Evolutionary conservation across 345 rosid genomes (phyloP).

Genomic region (Aegle marmelos): DNA sequence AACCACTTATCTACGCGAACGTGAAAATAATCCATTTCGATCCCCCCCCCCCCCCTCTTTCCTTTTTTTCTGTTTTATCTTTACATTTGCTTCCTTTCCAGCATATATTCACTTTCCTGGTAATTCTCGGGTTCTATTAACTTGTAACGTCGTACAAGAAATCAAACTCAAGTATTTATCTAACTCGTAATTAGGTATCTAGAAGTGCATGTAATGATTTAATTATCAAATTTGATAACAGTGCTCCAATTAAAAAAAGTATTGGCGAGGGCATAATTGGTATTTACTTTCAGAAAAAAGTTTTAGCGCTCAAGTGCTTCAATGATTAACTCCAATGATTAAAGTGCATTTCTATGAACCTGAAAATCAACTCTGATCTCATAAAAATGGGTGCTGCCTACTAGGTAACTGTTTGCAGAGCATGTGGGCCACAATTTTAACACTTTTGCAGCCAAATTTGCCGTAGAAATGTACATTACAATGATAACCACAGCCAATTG

Average conservation of each 20-base stretch:
- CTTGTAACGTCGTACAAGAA: neutral
- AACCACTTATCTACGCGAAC: neutral
- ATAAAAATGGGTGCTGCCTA: neutral
- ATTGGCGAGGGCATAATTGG: neutral
- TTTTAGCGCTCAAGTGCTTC: neutral
- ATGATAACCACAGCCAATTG: neutral
- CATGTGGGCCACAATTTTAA: neutral
- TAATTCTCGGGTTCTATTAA: too few species aligned
- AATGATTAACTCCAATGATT: neutral
- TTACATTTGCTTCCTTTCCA: neutral
- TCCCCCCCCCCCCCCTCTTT: too few species aligned
- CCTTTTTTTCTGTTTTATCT: too few species aligned
- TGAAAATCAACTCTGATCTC: neutral
- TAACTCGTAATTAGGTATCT: neutral
- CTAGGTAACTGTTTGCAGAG: neutral
- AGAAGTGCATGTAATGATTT: neutral
- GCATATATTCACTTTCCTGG: neutral
- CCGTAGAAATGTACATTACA: neutral
- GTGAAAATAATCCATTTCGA: neutral
- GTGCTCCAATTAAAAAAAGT: neutral
- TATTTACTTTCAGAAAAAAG: too few species aligned
- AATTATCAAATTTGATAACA: neutral
- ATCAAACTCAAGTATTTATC: neutral
- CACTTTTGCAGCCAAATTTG: neutral
- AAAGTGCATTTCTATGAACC: neutral